Percentiles rank a stretch among this genome's conserved stretches.
These are phyloP conservation scores for Microsporum ferrugineum DNA, from an alignment of 2,329 filamentous ascomycete species.

Conservation along the genomic window DNA sequence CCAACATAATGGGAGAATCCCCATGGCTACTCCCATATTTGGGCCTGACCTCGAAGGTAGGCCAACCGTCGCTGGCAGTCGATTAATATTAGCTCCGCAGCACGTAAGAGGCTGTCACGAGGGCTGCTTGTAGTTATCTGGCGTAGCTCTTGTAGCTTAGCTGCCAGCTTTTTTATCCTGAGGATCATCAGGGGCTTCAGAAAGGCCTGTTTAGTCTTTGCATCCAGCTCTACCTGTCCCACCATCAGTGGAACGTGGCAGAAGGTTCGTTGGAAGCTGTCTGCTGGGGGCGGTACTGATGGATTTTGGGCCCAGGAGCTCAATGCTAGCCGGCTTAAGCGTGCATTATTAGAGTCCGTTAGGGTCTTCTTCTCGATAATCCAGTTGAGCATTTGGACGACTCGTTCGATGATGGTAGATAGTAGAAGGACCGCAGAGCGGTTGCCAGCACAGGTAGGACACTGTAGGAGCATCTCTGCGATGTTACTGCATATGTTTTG, in stretches of 20 bases:
- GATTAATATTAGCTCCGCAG: neutral
- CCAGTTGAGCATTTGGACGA: neutral
- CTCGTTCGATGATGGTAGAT: neutral
- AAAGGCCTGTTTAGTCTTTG: neutral
- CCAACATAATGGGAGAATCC: too few relatives aligned
- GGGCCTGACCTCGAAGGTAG: neutral
- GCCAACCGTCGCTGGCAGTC: neutral
- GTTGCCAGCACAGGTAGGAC: neutral
- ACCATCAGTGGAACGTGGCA: constrained; percentile 2
- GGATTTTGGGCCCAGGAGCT: constrained; percentile 1
- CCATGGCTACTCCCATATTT: neutral
- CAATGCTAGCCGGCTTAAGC: neutral
- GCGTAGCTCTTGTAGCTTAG: neutral
- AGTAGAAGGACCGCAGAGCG: neutral
- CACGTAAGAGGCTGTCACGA: neutral
- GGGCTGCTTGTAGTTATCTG: neutral
- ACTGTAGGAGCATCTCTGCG: neutral
- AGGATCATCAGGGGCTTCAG: neutral
- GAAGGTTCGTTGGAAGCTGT: neutral
- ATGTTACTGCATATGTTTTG: neutral
- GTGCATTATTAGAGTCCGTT: neutral
- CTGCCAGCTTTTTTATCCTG: neutral
- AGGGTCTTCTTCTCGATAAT: constrained; percentile 1
- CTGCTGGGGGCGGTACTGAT: neutral
- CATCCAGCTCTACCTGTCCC: neutral